phyloP scores from a whole-genome alignment of 2,329 filamentous ascomycete species.

The Colletotrichum sublineola region DNA sequence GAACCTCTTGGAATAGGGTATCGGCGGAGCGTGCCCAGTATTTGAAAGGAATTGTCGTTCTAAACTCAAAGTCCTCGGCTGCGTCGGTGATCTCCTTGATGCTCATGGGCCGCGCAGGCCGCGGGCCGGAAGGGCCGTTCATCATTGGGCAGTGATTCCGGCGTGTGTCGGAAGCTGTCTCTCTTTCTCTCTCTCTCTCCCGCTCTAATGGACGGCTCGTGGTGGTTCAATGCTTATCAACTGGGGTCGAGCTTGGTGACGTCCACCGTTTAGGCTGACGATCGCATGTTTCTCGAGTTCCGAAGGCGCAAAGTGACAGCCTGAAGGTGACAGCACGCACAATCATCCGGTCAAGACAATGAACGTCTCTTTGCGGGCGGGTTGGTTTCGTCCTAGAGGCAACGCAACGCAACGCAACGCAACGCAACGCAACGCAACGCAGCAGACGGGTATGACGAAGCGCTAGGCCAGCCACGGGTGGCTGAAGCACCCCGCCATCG shows the following conservation, averaged over 20 bases:
- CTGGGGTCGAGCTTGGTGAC: constrained; percentile 21
- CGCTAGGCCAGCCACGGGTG: constrained; percentile 38
- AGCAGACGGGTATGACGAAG: constrained; percentile 36
- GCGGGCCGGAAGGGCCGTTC: constrained; percentile 48
- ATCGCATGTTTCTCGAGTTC: constrained; percentile 26
- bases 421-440: neutral
- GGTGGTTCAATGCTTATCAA: neutral
- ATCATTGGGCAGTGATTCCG: constrained; percentile 43
- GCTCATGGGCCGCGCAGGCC: constrained; percentile 71
- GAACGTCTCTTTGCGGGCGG: constrained; percentile 3
- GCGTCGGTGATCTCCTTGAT: constrained; percentile 82
- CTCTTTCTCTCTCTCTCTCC: too few relatives aligned
- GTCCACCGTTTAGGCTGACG: constrained; percentile 28
- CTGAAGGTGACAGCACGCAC: constrained; percentile 22
- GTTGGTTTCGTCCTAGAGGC: constrained; percentile 31
- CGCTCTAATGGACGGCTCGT: neutral
- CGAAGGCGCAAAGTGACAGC: constrained; percentile 35
- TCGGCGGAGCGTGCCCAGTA: constrained; percentile 87
- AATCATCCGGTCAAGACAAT: constrained; percentile 27
- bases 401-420: neutral
- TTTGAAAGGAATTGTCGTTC: constrained; percentile 79
- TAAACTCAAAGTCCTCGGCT: constrained; percentile 86
- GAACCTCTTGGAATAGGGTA: constrained; percentile 83
- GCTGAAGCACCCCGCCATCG: constrained; percentile 39
- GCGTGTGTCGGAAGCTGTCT: constrained; percentile 2